A percentile compares a stretch with the other conserved stretches of the same genome.
These are phyloP conservation scores for Paramecium tetraurelia DNA, from an alignment of 73 alveolate genomes.

Conservation along the genomic window DNA sequence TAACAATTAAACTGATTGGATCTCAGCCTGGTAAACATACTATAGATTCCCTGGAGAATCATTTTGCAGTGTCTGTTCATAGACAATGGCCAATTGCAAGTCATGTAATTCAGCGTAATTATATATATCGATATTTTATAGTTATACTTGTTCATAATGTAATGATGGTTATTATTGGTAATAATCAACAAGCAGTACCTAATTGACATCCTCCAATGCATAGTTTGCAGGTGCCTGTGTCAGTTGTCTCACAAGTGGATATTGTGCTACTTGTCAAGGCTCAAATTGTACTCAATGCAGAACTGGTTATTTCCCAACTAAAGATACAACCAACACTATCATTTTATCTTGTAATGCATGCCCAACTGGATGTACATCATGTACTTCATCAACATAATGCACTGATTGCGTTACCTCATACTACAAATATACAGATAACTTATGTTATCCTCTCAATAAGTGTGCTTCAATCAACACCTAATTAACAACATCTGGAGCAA, in stretches of 20 bases:
- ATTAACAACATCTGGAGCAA: neutral
- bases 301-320: neutral
- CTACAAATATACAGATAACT: neutral
- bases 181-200: neutral
- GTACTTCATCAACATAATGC: neutral
- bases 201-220: neutral
- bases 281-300: neutral
- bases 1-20: neutral
- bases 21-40: neutral
- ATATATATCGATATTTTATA: neutral
- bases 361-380: slow-evolving; percentile 24
- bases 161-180: slow-evolving; percentile 4
- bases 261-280: neutral
- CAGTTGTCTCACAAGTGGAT: neutral
- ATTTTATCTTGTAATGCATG: neutral
- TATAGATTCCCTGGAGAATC: neutral
- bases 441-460: neutral
- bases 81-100: neutral
- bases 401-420: neutral
- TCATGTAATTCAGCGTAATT: slow-evolving; percentile 26
- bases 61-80: neutral
- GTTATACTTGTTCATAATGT: slow-evolving; percentile 45
- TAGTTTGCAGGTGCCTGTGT: neutral
- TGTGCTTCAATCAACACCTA: neutral
- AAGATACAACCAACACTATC: neutral